Conservation (phyloP, 2,329 filamentous ascomycete genomes). For the Trichoderma citrinoviride region DNA sequence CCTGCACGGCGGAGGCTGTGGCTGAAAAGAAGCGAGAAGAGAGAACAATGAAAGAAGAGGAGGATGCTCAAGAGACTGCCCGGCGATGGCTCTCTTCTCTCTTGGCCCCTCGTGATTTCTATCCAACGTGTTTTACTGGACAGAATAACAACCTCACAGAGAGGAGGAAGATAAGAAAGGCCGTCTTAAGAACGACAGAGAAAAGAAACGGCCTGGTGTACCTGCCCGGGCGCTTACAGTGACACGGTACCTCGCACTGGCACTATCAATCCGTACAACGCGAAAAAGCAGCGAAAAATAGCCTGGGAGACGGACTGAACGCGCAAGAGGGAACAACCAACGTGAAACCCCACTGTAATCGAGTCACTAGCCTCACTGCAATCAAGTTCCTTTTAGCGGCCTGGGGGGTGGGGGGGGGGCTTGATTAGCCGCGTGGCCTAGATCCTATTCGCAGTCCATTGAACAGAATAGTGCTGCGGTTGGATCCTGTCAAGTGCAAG, state of each 20-base stretch:
- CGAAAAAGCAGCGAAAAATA: neutral
- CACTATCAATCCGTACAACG: neutral
- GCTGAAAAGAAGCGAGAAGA: neutral
- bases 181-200: neutral
- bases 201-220: neutral
- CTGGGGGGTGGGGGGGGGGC: too few relatives aligned
- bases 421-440: too few relatives aligned
- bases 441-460: too few relatives aligned
- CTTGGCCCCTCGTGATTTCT: neutral
- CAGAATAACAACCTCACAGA: constrained; percentile 6
- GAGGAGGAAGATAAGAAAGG: neutral
- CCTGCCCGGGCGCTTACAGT: neutral
- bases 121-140: constrained; percentile 1
- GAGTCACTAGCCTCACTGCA: neutral
- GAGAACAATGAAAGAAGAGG: neutral
- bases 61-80: neutral
- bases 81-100: neutral
- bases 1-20: too few relatives aligned
- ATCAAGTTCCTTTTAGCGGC: too few relatives aligned
- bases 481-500: neutral
- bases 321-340: too few relatives aligned
- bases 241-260: neutral
- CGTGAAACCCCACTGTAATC: neutral
- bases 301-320: neutral
- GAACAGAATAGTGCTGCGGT: neutral